A percentile compares a stretch with the other conserved stretches of the same genome.
phyloP scores from a whole-genome alignment of 768 basidiomycete genomes.

The Suillus discolor region DNA sequence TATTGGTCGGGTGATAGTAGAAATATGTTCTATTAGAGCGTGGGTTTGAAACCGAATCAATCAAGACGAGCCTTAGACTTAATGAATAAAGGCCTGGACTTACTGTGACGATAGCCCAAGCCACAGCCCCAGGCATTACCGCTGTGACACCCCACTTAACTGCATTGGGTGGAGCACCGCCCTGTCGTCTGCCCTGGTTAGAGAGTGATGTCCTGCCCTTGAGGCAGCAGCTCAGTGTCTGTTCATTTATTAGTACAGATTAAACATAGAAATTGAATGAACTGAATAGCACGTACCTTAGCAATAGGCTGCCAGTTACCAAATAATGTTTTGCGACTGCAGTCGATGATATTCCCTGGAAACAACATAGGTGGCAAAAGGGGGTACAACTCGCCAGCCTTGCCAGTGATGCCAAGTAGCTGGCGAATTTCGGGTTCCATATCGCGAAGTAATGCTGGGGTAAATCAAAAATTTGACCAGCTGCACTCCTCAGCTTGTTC shows the following conservation, averaged over 20 bases:
- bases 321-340: background rate
- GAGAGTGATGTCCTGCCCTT: background rate
- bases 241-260: background rate
- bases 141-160: background rate
- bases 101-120: constrained; percentile 4
- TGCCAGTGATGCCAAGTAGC: background rate
- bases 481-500: background rate
- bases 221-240: background rate
- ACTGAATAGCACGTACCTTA: background rate
- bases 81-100: background rate
- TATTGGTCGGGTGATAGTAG: background rate
- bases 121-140: constrained; percentile 5
- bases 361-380: constrained; percentile 1
- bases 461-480: constrained; percentile 1
- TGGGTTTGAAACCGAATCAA: background rate
- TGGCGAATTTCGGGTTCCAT: background rate
- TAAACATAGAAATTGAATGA: background rate
- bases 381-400: background rate
- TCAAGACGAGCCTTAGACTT: background rate
- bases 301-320: background rate
- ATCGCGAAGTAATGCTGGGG: background rate
- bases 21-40: constrained; percentile 4
- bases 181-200: background rate
- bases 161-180: background rate
- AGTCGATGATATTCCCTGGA: background rate